Conservation (phyloP, 2,329 filamentous ascomycete species). For the Cordyceps fumosorosea region DNA sequence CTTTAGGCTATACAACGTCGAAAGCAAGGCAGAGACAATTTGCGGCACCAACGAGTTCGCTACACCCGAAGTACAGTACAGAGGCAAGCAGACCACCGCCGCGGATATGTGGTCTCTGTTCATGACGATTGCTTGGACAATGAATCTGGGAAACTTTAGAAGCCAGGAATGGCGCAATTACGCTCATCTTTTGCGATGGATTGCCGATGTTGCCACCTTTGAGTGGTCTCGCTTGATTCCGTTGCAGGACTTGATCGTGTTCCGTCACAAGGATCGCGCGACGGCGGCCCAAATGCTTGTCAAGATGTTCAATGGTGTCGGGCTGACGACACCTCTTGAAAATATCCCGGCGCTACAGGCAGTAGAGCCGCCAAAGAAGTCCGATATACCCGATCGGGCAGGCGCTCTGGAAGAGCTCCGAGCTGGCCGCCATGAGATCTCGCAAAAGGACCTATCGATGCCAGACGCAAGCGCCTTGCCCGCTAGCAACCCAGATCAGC, state of each 20-base stretch:
- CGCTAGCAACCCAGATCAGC: too few species aligned
- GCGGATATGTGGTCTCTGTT: background rate
- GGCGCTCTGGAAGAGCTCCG: too few species aligned
- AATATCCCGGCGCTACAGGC: too few species aligned
- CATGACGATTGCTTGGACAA: background rate
- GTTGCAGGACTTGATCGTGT: background rate
- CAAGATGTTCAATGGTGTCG: background rate
- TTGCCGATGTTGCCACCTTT: background rate
- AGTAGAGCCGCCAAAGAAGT: too few species aligned
- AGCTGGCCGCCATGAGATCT: too few species aligned
- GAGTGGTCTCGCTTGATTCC: background rate
- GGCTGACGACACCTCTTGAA: too few species aligned
- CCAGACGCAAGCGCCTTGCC: too few species aligned
- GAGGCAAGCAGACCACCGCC: background rate
- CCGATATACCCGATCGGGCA: too few species aligned
- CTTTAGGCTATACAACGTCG: background rate
- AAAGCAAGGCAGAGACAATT: background rate
- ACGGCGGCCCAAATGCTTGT: slow-evolving; percentile 1
- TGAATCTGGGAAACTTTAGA: background rate
- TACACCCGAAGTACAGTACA: background rate
- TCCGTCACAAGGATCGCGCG: background rate
- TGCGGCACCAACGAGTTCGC: background rate
- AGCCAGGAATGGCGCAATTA: background rate
- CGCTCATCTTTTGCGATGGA: background rate
- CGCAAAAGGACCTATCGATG: too few species aligned